These are phyloP conservation scores for Podosphaera xanthii DNA, from an alignment of 2,329 filamentous ascomycete genomes.

Conservation along the genomic window DNA sequence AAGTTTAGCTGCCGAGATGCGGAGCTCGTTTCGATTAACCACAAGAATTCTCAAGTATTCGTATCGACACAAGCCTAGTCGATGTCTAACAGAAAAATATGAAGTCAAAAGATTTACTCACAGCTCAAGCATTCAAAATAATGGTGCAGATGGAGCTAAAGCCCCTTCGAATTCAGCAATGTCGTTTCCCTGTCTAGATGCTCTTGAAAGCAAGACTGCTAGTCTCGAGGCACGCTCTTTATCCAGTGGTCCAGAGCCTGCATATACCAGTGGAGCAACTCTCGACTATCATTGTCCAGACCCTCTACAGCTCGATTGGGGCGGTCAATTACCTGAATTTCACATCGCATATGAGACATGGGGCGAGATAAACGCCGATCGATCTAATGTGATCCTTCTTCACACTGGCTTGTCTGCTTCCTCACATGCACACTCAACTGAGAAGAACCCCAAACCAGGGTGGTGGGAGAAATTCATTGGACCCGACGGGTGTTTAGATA, in stretches of 20 bases:
- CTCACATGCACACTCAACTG: slow-evolving; percentile 87
- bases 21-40: no score
- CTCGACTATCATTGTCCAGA: slow-evolving; percentile 50
- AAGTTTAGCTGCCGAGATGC: no score
- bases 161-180: slow-evolving; percentile 58
- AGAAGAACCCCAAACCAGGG: slow-evolving; percentile 61
- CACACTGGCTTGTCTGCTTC: slow-evolving; percentile 94
- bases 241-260: slow-evolving; percentile 67
- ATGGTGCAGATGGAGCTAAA: slow-evolving; percentile 6
- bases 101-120: slow-evolving; percentile 7
- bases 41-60: no score
- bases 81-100: no score
- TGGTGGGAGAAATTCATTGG: slow-evolving; percentile 99
- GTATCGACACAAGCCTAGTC: no score
- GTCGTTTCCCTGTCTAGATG: slow-evolving; percentile 77
- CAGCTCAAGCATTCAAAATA: slow-evolving; percentile 6
- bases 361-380: slow-evolving; percentile 59
- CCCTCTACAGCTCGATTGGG: slow-evolving; percentile 77
- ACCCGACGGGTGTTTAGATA: slow-evolving; percentile 63
- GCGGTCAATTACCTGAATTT: slow-evolving; percentile 72
- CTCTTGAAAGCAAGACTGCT: slow-evolving; percentile 55
- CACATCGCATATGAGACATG: slow-evolving; percentile 85
- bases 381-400: slow-evolving; percentile 71
- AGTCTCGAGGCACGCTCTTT: slow-evolving; percentile 44
- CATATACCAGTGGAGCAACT: slow-evolving; percentile 79